Evolutionary conservation across 495 filamentous ascomycete species (phyloP), one percentile per base, ranked within the genome.

Genomic region (Symbiotaphrina buchneri): DNA sequence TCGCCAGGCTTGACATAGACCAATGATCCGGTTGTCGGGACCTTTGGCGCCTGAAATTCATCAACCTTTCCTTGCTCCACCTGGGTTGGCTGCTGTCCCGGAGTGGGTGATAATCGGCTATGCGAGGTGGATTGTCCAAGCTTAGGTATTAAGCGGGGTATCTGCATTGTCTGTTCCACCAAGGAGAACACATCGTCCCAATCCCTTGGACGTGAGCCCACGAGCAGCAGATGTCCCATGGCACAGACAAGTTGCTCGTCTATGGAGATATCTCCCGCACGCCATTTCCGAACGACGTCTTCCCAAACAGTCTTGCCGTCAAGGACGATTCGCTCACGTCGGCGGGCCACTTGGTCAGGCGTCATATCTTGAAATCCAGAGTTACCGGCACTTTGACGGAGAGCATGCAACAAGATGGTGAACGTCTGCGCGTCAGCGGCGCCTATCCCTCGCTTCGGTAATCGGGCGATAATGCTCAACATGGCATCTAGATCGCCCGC

Each of bases 201-300:
- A 41, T 79, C 68, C 18, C 62, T 57, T 22, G 63, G 54, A 16
- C 60, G 57, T 11, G 49, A 46, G 6, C 71, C 63, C 16, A 65
- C 52, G 13, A 78, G 44, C 5, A 94, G 56, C 2, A 92, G 36
- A 14, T 65, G 54, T 7, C 72, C 80, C 75, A 94, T 84, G 4
- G 77, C 56, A 34, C 60, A 65, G 6, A 83, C 70, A 2, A 93
- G 51, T 24, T 61, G 49, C 39, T 79, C 74, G 41, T 91, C 81
- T 17, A 93, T 52, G 31, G 55, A 38, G 8, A 94, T 33, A 27
- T 68, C 55, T 8, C 71, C 78, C 18, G 59, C 54, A 21, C 51
- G 56, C 84, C 84, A 94, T 29, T 69, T 65, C 13, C 55, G 49
- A 7, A 76, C 47, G 16, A 91, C 55, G 40, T 87, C 79, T n/a